Base-by-base conservation (phyloP, 805 yeast genomes). In the Pichia membranifaciens region DNA sequence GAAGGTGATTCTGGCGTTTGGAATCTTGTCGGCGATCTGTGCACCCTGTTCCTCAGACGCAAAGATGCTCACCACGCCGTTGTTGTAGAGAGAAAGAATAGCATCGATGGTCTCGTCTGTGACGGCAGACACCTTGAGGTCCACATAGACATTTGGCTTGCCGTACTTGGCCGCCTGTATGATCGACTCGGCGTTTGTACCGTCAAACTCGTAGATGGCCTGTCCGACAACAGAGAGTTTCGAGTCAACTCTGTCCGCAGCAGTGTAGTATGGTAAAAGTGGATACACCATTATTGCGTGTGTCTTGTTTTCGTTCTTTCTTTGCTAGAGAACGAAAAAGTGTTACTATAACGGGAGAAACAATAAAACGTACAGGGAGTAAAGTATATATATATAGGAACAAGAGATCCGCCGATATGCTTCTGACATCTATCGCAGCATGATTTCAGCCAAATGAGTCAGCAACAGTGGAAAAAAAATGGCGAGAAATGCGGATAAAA, bases 251-350 rank as follows among this genome's bases (percentile, higher is more conserved):
- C 38, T 31, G 2, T 41, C 36, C 2, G 57, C 42, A 7, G 54
- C 41, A 4, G 52, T 10, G 37, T 55, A 57, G 25, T 53, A 54
- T 16, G 70, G 70, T 21, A 67, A 51, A 22, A 67, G 37, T 20
- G 71, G 71, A 45, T 61, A 65, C 33, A 59, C 58, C 71, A 67
- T 49, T n/a, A n/a, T n/a, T n/a, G 38, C 12, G 20, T 39, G 31
- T 23, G 29, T 25, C 29, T 25, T n/a, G n/a, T n/a, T n/a, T n/a
- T n/a, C n/a, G n/a, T n/a, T n/a, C n/a, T n/a, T n/a, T n/a, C n/a
- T n/a, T n/a, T n/a, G n/a, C n/a, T n/a, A n/a, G n/a, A n/a, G n/a
- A n/a, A n/a, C n/a, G n/a, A n/a, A n/a, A n/a, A n/a, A n/a, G n/a
- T n/a, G n/a, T n/a, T n/a, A n/a, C n/a, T n/a, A n/a, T n/a, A n/a